A percentile compares a stretch with the other conserved stretches of the same genome.
These are phyloP conservation scores for Aspergillus candidus DNA, from an alignment of 2,329 filamentous ascomycete species.

Conservation along the genomic window DNA sequence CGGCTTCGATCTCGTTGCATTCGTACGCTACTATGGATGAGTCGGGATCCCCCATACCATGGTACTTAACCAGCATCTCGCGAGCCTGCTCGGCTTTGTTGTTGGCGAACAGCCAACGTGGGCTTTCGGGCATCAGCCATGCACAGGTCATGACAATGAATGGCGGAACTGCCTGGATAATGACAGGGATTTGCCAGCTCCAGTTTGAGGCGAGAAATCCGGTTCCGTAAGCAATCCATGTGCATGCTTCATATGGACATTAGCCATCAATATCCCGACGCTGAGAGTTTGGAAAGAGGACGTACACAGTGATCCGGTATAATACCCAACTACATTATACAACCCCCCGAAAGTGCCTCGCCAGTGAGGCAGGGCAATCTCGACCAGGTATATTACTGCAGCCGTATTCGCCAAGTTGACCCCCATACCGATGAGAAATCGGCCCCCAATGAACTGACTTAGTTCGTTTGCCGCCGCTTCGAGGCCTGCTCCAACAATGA, in stretches of 20 bases:
- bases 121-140: conserved; percentile 56
- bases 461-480: conserved; percentile 18
- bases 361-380: conserved; percentile 26
- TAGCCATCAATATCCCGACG: background rate
- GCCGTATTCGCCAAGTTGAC: conserved; percentile 31
- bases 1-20: conserved; percentile 18
- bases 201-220: conserved; percentile 18
- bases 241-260: background rate
- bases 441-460: conserved; percentile 22
- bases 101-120: conserved; percentile 56
- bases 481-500: conserved; percentile 22
- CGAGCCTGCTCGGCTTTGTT: conserved; percentile 53
- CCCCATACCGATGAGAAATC: conserved; percentile 30
- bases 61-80: conserved; percentile 53
- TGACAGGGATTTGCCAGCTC: conserved; percentile 56
- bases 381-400: conserved; percentile 25
- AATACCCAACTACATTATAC: conserved; percentile 21
- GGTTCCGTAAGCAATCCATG: conserved; percentile 20
- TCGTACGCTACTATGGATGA: conserved; percentile 19
- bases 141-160: conserved; percentile 45
- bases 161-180: conserved; percentile 45
- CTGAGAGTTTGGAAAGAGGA: background rate
- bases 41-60: conserved; percentile 45
- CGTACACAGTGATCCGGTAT: conserved; percentile 9
- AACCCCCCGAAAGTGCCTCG: conserved; percentile 24